Evolutionary conservation across 2,329 filamentous ascomycete genomes (phyloP).

Genomic region (Nemania diffusa): DNA sequence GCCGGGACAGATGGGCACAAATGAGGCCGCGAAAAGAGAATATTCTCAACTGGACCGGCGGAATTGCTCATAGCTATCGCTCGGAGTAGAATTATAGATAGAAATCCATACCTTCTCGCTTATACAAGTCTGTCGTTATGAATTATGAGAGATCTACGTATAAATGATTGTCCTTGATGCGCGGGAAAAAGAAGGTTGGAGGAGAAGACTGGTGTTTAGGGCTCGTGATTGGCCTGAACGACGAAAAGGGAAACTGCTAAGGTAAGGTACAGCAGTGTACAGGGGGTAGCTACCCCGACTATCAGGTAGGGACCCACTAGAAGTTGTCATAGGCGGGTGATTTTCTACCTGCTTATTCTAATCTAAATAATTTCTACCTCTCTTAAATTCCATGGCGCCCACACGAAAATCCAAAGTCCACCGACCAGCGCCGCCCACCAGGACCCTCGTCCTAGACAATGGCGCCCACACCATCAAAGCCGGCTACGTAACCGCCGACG

Average conservation of each 20-base stretch:
- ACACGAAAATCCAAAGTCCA: slow-evolving; percentile 62
- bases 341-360: too few relatives aligned
- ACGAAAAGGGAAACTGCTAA: not conserved
- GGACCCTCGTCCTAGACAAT: slow-evolving; percentile 91
- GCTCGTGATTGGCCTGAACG: not conserved
- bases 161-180: too few relatives aligned
- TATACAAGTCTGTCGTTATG: not conserved
- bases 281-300: too few relatives aligned
- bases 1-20: not conserved
- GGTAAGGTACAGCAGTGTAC: too few relatives aligned
- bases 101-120: not conserved
- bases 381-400: slow-evolving; percentile 43
- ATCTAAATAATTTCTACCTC: too few relatives aligned
- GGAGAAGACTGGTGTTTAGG: too few relatives aligned
- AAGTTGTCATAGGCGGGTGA: too few relatives aligned
- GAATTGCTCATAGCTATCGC: not conserved
- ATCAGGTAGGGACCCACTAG: too few relatives aligned
- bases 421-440: slow-evolving; percentile 64
- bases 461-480: slow-evolving; percentile 93
- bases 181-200: too few relatives aligned
- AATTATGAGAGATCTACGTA: too few relatives aligned
- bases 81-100: slow-evolving; percentile 25
- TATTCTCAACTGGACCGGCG: not conserved
- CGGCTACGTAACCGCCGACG: slow-evolving; percentile 70
- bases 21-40: not conserved